Evolutionary conservation across 2,329 filamentous ascomycete species (phyloP).

Genomic region (Talaromyces islandicus): DNA sequence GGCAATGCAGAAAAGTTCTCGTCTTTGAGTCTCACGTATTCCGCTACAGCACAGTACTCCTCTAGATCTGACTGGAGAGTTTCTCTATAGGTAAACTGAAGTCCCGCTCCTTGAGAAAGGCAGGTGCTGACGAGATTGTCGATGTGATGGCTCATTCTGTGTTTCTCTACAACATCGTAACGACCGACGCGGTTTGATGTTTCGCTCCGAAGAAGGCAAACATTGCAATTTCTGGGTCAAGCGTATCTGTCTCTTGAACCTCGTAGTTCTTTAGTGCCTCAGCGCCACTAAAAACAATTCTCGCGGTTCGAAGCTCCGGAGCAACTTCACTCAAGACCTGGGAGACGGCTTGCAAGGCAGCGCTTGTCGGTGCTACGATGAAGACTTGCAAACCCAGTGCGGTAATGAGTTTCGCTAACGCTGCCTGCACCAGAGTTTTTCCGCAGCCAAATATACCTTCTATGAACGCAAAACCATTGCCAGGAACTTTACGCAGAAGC

Average conservation of each 20-base stretch:
- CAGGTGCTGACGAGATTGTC: background rate
- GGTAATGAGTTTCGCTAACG: background rate
- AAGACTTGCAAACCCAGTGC: background rate
- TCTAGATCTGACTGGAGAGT: background rate
- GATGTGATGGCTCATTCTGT: background rate
- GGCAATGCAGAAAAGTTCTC: background rate
- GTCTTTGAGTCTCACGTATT: background rate
- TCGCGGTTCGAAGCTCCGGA: background rate
- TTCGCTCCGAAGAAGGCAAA: background rate
- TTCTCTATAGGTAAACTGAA: background rate
- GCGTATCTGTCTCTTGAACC: background rate
- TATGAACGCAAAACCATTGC: background rate
- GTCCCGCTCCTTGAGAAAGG: background rate
- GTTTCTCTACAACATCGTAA: background rate
- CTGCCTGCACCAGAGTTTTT: background rate
- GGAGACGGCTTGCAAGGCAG: background rate
- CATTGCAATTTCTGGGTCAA: background rate
- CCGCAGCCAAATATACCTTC: background rate
- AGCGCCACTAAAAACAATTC: background rate
- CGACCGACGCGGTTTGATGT: background rate
- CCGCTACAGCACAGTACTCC: background rate
- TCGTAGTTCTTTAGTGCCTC: background rate
- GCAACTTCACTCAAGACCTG: background rate
- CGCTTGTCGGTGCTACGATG: background rate
- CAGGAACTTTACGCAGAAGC: background rate